Percentiles rank a stretch among this genome's conserved stretches.
Conservation (phyloP, 495 filamentous ascomycete species). For the Haplographium delicatum region DNA sequence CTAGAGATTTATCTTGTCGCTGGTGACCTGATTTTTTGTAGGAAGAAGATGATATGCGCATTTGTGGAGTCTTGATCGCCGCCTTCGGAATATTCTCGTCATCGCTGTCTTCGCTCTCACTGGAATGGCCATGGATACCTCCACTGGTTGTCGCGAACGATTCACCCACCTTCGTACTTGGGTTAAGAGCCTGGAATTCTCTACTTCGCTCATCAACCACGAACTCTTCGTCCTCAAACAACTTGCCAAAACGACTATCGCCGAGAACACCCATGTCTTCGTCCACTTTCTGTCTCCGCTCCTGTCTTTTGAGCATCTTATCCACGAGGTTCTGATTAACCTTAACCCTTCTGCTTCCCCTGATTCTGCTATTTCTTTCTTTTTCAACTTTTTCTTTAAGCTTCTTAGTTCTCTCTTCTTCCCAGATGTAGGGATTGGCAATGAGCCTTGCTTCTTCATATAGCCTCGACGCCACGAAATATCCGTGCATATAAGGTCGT, state of each 20-base stretch:
- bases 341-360: constrained; percentile 86
- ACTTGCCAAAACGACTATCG: constrained; percentile 76
- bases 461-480: constrained; percentile 86
- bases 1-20: constrained; percentile 60
- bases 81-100: constrained; percentile 31
- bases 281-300: constrained; percentile 69
- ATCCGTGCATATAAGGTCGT: constrained; percentile 96
- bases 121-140: constrained; percentile 26
- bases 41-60: constrained; percentile 65
- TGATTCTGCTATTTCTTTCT: constrained; percentile 84
- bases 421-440: constrained; percentile 85
- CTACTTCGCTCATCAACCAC: constrained; percentile 82
- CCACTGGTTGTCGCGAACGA: constrained; percentile 9
- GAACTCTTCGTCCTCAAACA: constrained; percentile 94
- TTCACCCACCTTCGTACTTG: constrained; percentile 54
- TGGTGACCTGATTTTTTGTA: constrained; percentile 51
- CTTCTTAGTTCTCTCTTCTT: constrained; percentile 80
- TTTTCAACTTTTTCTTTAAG: constrained; percentile 92
- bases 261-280: constrained; percentile 57
- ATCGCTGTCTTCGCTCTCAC: constrained; percentile 36
- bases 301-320: constrained; percentile 71
- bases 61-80: constrained; percentile 39
- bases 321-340: constrained; percentile 90
- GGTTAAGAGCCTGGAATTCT: constrained; percentile 84
- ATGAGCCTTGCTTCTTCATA: constrained; percentile 95